phyloP scores from a whole-genome alignment of 23 red algal genomes.

The Gracilaria domingensis region DNA sequence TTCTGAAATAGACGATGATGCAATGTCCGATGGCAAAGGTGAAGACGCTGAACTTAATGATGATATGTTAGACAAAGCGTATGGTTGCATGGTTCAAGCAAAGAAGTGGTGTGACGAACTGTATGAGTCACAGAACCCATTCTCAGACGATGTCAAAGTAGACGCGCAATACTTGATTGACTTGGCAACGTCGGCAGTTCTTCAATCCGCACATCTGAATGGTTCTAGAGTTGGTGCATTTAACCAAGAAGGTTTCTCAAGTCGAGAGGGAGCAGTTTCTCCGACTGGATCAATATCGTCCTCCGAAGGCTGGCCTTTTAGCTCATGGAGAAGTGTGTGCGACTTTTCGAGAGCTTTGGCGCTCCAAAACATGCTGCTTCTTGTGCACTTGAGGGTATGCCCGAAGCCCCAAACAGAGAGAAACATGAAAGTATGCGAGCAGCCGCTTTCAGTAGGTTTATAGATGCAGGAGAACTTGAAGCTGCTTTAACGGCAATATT shows the following conservation, averaged over 20 bases:
- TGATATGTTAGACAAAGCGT: conserved; percentile 41
- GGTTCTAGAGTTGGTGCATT: conserved; percentile 6
- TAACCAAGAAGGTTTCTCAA: neutral
- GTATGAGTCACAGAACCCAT: neutral
- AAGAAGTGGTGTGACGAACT: conserved; percentile 41
- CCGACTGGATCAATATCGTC: neutral
- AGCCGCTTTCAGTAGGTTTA: conserved; percentile 63
- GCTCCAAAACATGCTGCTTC: conserved; percentile 50
- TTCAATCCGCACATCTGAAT: neutral
- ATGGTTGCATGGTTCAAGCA: conserved; percentile 34
- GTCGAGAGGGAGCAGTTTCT: neutral
- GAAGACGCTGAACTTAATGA: neutral
- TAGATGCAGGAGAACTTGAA: conserved; percentile 61
- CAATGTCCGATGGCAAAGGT: neutral
- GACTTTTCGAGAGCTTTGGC: conserved; percentile 48
- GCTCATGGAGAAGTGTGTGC: conserved; percentile 58
- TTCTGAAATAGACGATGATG: neutral
- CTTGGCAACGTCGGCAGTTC: conserved; percentile 14
- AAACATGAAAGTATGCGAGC: conserved; percentile 74
- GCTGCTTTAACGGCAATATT: conserved; percentile 52
- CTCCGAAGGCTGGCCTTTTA: conserved; percentile 39
- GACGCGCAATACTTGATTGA: conserved; percentile 20
- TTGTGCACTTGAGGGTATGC: conserved; percentile 63
- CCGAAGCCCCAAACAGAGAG: conserved; percentile 32
- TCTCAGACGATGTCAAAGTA: conserved; percentile 3